phyloP scores from a whole-genome alignment of 2,329 filamentous ascomycete genomes.

The Chaetothyriales sp. region DNA sequence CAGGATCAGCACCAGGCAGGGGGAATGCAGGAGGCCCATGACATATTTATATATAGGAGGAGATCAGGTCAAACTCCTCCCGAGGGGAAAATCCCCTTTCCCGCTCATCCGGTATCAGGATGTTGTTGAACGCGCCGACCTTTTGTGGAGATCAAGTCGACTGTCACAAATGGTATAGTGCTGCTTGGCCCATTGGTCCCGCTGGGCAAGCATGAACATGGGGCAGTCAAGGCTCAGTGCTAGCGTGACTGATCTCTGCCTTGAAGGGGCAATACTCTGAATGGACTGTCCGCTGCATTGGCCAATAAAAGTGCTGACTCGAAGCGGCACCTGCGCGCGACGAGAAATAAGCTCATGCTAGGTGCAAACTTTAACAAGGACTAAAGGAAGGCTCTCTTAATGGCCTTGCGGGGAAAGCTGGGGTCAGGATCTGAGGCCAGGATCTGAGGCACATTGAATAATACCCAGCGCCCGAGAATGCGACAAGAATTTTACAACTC shows the following conservation, averaged over 20 bases:
- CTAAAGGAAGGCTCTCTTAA: background rate
- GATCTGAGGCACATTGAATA: background rate
- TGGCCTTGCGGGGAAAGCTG: slow-evolving; percentile 13
- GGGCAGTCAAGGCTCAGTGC: background rate
- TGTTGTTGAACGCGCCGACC: background rate
- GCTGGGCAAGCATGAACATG: background rate
- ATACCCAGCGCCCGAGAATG: too few species aligned
- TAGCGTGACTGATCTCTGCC: background rate
- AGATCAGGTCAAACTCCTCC: slow-evolving; percentile 12
- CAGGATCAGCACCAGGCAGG: background rate
- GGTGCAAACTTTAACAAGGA: background rate
- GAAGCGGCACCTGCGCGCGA: background rate
- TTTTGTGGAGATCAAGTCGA: background rate
- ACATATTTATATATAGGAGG: slow-evolving; percentile 1
- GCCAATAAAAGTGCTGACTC: background rate
- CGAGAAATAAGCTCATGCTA: background rate
- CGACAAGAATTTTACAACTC: too few species aligned
- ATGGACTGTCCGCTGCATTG: background rate
- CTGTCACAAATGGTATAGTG: background rate
- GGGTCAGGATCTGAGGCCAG: slow-evolving; percentile 8
- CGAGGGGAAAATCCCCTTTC: slow-evolving; percentile 13
- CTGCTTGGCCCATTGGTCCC: background rate
- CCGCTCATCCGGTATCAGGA: slow-evolving; percentile 10
- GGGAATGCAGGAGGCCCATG: background rate
- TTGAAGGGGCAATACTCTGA: background rate